A percentile compares a stretch with the other conserved stretches of the same genome.
phyloP scores from a whole-genome alignment of 495 filamentous ascomycete genomes.

The Gamarada debralockiae region DNA sequence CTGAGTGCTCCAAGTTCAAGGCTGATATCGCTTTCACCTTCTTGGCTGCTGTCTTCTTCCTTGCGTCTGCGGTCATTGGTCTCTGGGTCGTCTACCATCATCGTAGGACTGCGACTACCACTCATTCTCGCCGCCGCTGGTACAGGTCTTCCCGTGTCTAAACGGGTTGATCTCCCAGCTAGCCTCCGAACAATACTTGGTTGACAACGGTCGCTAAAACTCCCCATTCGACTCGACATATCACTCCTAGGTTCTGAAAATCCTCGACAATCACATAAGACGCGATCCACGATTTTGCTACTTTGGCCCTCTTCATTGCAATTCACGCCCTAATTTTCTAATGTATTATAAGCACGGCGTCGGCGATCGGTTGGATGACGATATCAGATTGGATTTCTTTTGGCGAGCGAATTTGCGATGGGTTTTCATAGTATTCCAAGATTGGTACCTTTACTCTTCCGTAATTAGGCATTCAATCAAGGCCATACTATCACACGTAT shows the following conservation, averaged over 20 bases:
- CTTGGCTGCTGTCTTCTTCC: conserved; percentile 54
- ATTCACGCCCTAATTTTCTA: background rate
- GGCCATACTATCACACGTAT: background rate
- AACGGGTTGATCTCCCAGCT: background rate
- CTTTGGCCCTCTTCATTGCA: no score
- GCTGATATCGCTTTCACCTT: conserved; percentile 59
- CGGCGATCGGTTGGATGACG: background rate
- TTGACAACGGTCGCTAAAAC: background rate
- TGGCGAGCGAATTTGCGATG: background rate
- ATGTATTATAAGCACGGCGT: background rate
- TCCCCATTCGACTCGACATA: no score
- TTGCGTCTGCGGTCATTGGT: conserved; percentile 42
- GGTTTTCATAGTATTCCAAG: no score
- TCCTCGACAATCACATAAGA: background rate
- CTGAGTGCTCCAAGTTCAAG: conserved; percentile 49
- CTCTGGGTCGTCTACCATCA: background rate
- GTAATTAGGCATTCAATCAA: background rate
- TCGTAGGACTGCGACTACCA: background rate
- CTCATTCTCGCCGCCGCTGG: conserved; percentile 8
- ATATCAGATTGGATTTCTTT: conserved; percentile 3
- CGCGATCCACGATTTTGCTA: no score
- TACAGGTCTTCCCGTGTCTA: conserved; percentile 11
- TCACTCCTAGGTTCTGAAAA: background rate
- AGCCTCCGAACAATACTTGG: background rate
- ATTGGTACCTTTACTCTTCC: background rate